Conservation (phyloP, 768 basidiomycete genomes). For the Imleria badia region DNA sequence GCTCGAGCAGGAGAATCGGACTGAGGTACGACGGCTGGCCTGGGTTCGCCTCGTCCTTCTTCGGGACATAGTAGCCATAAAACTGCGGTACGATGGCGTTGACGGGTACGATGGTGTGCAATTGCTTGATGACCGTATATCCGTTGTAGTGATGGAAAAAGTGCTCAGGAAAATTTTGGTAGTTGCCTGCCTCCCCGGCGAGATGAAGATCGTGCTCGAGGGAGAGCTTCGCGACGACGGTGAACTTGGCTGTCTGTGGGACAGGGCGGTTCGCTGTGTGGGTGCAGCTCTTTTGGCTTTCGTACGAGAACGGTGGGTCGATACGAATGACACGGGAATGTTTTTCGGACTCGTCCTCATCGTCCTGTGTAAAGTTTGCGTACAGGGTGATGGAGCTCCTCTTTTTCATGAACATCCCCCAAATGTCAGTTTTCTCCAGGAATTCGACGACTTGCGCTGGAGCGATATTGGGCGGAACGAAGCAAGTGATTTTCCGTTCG, state of each 20-base stretch:
- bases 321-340: constrained; percentile 5
- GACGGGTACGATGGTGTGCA: constrained; percentile 46
- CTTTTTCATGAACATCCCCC: background rate
- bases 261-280: background rate
- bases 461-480: background rate
- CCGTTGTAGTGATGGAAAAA: constrained; percentile 29
- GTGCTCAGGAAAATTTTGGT: constrained; percentile 27
- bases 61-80: constrained; percentile 56
- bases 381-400: background rate
- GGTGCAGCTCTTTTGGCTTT: constrained; percentile 4
- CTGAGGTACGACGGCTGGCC: constrained; percentile 22
- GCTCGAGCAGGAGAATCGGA: constrained; percentile 48
- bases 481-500: constrained; percentile 17
- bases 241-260: constrained; percentile 36
- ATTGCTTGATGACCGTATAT: constrained; percentile 22
- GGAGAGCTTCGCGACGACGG: constrained; percentile 48
- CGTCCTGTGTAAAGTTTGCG: background rate
- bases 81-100: constrained; percentile 59
- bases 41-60: background rate
- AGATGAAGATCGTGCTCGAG: constrained; percentile 39
- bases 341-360: background rate
- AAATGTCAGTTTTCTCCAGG: background rate
- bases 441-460: background rate
- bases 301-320: constrained; percentile 14
- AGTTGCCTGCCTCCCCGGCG: constrained; percentile 26